Percentiles rank a stretch among this genome's conserved stretches.
phyloP scores from a whole-genome alignment of 1,139 yeast species.

The Scheffersomyces lignicola region DNA sequence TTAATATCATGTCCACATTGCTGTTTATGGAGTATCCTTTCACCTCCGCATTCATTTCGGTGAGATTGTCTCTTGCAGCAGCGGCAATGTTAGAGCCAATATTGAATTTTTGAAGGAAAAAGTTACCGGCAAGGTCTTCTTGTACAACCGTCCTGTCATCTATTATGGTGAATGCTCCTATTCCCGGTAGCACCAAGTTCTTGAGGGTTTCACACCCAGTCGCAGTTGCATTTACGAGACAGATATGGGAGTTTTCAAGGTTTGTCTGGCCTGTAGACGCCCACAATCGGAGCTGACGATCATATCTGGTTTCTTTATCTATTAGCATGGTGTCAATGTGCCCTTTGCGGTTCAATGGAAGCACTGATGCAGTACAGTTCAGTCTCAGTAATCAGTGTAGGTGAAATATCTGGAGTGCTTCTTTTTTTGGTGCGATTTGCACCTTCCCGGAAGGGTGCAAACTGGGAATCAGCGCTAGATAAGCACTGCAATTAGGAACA shows the following conservation, averaged over 20 bases:
- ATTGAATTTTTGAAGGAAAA: constrained; percentile 53
- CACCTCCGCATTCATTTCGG: constrained; percentile 64
- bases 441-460: too few species aligned
- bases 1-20: constrained; percentile 18
- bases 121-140: constrained; percentile 56
- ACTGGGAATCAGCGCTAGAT: too few species aligned
- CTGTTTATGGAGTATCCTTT: constrained; percentile 32
- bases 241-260: constrained; percentile 58
- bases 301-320: constrained; percentile 58
- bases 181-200: constrained; percentile 79
- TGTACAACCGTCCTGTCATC: constrained; percentile 44
- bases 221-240: constrained; percentile 60
- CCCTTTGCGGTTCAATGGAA: too few species aligned
- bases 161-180: constrained; percentile 65
- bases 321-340: constrained; percentile 30
- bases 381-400: too few species aligned
- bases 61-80: constrained; percentile 40
- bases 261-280: constrained; percentile 71
- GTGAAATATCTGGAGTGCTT: too few species aligned
- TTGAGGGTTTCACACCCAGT: constrained; percentile 72
- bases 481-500: too few species aligned
- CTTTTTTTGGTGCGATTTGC: too few species aligned
- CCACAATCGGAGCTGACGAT: constrained; percentile 90
- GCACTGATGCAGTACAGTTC: too few species aligned
- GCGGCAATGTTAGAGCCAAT: constrained; percentile 44